phyloP scores from a whole-genome alignment of 2,329 filamentous ascomycete species.

The Akanthomyces lecanii region DNA sequence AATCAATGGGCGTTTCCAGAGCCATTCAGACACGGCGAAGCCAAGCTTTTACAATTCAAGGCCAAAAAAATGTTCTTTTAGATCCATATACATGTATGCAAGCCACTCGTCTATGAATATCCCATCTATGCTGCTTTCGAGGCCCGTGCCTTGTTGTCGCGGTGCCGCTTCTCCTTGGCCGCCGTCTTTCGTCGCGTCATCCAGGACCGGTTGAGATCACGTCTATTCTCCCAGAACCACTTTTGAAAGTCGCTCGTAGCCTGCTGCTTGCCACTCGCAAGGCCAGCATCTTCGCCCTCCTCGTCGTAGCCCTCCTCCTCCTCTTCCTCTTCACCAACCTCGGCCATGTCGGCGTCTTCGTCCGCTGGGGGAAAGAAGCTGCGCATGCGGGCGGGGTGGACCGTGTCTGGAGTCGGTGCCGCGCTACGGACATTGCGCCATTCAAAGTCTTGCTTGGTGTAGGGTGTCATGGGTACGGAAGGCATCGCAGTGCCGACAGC shows the following conservation, averaged over 20 bases:
- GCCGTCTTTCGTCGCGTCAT: slow-evolving; percentile 59
- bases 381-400: slow-evolving; percentile 64
- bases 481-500: slow-evolving; percentile 19
- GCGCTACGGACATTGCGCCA: slow-evolving; percentile 75
- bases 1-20: rapidly evolving
- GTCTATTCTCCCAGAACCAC: slow-evolving; percentile 65
- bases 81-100: slow-evolving; percentile 6
- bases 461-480: slow-evolving; percentile 72
- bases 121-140: slow-evolving; percentile 33
- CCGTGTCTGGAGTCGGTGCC: slow-evolving; percentile 92
- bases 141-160: slow-evolving; percentile 57
- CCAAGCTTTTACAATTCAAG: background rate
- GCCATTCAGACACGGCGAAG: background rate
- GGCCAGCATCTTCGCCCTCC: background rate
- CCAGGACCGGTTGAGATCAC: slow-evolving; percentile 63
- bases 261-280: slow-evolving; percentile 19
- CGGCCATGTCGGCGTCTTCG: slow-evolving; percentile 31
- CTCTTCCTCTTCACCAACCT: slow-evolving; percentile 27
- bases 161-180: slow-evolving; percentile 62
- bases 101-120: background rate
- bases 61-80: background rate
- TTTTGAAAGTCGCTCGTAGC: slow-evolving; percentile 55
- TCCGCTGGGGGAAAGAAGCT: slow-evolving; percentile 49
- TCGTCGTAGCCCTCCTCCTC: slow-evolving; percentile 22
- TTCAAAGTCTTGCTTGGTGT: slow-evolving; percentile 72